Conservation (phyloP, 225 moss, liverwort and hornwort genomes). For the Sphagnum contortum region DNA sequence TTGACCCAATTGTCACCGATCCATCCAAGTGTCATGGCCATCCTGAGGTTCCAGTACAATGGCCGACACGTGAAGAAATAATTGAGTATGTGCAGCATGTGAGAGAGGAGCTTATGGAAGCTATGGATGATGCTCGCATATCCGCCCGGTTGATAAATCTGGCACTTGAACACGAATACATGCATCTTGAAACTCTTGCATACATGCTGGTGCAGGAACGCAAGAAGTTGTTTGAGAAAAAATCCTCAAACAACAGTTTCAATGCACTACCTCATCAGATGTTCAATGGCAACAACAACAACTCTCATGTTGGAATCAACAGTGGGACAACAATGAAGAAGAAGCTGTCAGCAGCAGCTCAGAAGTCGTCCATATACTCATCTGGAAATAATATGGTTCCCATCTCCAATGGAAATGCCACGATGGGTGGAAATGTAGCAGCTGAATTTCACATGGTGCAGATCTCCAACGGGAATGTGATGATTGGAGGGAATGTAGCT, state of each 20-base stretch:
- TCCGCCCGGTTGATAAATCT: constrained; percentile 23
- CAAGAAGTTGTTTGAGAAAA: constrained; percentile 51
- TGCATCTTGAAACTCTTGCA: constrained; percentile 77
- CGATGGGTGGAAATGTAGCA: not conserved
- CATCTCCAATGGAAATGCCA: constrained; percentile 2
- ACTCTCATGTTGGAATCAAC: constrained; percentile 1
- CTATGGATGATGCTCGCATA: constrained; percentile 10
- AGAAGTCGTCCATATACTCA: not conserved
- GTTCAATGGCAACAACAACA: constrained; percentile 1
- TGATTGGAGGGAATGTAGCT: constrained; percentile 29
- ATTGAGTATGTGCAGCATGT: constrained; percentile 29
- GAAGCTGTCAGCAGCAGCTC: not conserved
- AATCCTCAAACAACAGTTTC: constrained; percentile 15
- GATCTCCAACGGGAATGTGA: constrained; percentile 32
- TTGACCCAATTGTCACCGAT: constrained; percentile 63
- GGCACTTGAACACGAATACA: constrained; percentile 72
- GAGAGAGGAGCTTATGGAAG: constrained; percentile 20
- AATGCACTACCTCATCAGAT: not conserved
- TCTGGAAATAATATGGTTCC: not conserved
- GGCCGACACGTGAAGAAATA: constrained; percentile 49
- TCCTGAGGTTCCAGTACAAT: constrained; percentile 50
- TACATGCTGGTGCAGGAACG: constrained; percentile 88
- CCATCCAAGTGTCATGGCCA: constrained; percentile 71
- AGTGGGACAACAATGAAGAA: not conserved
- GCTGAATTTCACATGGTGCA: not conserved